Base-by-base conservation (phyloP, 2,329 filamentous ascomycete species). In the Keithomyces neogunnii region DNA sequence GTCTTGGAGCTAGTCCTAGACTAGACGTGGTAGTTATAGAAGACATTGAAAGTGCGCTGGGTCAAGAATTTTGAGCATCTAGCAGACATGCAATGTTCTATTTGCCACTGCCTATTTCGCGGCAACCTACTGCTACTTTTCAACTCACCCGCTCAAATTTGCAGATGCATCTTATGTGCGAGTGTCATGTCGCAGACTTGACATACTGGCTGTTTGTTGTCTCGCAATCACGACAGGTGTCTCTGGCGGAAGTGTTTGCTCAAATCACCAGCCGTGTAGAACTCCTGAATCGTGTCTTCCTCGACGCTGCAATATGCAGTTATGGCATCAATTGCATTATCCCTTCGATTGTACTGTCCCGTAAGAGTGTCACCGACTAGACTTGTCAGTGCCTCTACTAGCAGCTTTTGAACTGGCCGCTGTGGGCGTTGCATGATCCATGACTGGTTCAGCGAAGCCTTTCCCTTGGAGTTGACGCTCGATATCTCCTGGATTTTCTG, bases 81-180 rank as follows among this genome's bases (percentile, higher is more conserved):
- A 19, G 19, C 19, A 19, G 19, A 19, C 19, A 19, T 19, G 19
- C 19, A 19, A 19, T 19, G 19, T 19, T 19, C 1, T 19, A 1
- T 19, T 19, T 19, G 19, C 19, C 19, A 19, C 19, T 19, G 19
- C 19, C 19, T 19, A 19, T 19, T 19, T 19, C 19, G 19, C 19
- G 19, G 19, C 19, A 19, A 19, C 19, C 19, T 1, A 19, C 19
- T 19, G 19, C 19, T 19, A 19, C 19, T 19, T 19, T 19, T 19
- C 19, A 19, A 19, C 19, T 19, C 19, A 19, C 19, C 19, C 19
- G 19, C 19, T 19, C 19, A 19, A 19, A 19, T 0, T 61, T 66
- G 63, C 1, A 63, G 51, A 51, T 70, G 68, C 46, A 60, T 61
- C 47, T 64, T 66, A 47, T 69, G 61, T 49, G 62, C 64, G 13